phyloP scores from a whole-genome alignment of 495 filamentous ascomycete genomes.

The Penicillium fimorum region DNA sequence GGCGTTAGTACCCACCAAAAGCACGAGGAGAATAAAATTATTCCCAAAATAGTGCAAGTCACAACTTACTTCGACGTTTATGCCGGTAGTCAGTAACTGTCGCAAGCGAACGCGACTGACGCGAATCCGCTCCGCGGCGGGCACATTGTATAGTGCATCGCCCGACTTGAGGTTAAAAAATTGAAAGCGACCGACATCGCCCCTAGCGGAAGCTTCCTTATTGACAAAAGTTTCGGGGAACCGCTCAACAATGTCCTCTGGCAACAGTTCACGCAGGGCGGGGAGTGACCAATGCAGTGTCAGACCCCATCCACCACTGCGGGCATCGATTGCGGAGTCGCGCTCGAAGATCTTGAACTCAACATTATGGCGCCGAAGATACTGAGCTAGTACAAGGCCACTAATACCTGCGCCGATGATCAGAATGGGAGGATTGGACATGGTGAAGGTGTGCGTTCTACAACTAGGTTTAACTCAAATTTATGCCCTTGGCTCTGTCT shows the following conservation, averaged over 20 bases:
- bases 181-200: slow-evolving; percentile 52
- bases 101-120: slow-evolving; percentile 50
- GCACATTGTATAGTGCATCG: slow-evolving; percentile 44
- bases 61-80: slow-evolving; percentile 42
- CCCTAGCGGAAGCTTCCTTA: slow-evolving; percentile 35
- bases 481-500: too few relatives aligned
- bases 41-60: neutral
- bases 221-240: slow-evolving; percentile 55
- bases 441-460: slow-evolving; percentile 1
- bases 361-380: slow-evolving; percentile 47
- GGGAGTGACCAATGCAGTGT: slow-evolving; percentile 59
- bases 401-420: slow-evolving; percentile 62
- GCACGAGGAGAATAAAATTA: neutral
- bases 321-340: slow-evolving; percentile 41
- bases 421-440: slow-evolving; percentile 38
- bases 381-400: slow-evolving; percentile 59
- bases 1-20: neutral
- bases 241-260: slow-evolving; percentile 42
- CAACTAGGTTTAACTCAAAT: too few relatives aligned
- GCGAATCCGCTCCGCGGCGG: slow-evolving; percentile 48
- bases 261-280: slow-evolving; percentile 49
- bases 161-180: slow-evolving; percentile 55
- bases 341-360: slow-evolving; percentile 55
- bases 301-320: slow-evolving; percentile 56
- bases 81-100: slow-evolving; percentile 43